Percentiles rank a stretch among this genome's conserved stretches.
Evolutionary conservation across 2,329 filamentous ascomycete species (phyloP).

Genomic region (Colletotrichum kahawae): DNA sequence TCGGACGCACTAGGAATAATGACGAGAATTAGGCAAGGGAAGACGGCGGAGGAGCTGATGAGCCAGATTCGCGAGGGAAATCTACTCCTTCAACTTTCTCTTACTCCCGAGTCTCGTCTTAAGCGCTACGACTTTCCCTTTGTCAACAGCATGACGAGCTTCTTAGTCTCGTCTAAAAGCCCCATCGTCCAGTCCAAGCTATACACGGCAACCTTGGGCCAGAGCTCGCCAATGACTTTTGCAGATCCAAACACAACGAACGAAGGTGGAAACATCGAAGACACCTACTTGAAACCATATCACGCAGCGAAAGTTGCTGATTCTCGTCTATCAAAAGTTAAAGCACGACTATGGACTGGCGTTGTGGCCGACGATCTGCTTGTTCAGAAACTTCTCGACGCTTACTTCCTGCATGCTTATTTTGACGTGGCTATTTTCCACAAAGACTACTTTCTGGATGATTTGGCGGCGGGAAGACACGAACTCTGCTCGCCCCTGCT

Average conservation of each 20-base stretch:
- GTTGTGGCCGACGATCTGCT: constrained; percentile 29
- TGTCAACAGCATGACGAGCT: background rate
- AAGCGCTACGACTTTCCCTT: background rate
- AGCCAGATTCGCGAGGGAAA: background rate
- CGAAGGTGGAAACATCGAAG: background rate
- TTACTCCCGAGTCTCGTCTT: background rate
- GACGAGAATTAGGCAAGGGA: background rate
- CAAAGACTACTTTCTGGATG: constrained; percentile 32
- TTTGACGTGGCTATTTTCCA: constrained; percentile 26
- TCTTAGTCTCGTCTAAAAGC: background rate
- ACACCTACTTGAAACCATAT: constrained; percentile 39
- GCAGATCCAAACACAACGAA: background rate
- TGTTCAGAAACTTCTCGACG: constrained; percentile 25
- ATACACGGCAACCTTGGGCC: background rate
- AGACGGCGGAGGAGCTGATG: background rate
- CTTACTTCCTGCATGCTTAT: constrained; percentile 27
- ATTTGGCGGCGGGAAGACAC: constrained; percentile 24
- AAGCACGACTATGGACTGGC: constrained; percentile 30
- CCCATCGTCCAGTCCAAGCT: background rate
- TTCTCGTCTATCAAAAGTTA: constrained; percentile 32
- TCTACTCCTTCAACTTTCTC: background rate
- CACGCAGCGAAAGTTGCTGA: constrained; percentile 39
- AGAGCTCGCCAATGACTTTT: background rate
- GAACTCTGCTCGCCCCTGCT: constrained; percentile 30
- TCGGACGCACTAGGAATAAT: background rate